These are phyloP conservation scores for Dactylonectria estremocensis DNA, from an alignment of 2,329 filamentous ascomycete genomes.

Conservation along the genomic window DNA sequence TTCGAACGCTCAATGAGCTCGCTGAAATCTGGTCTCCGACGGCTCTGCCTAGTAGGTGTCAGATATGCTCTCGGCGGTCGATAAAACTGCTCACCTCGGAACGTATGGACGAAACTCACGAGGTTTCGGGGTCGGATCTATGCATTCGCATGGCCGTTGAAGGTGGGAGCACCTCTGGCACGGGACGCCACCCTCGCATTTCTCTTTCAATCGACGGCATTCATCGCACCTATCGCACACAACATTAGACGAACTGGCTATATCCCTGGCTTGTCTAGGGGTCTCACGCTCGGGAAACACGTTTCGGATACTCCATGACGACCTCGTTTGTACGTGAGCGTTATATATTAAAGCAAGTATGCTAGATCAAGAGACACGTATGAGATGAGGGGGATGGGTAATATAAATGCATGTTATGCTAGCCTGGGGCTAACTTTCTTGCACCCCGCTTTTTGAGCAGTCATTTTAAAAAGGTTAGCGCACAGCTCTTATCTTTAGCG, in stretches of 20 bases:
- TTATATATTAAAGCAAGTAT: background rate
- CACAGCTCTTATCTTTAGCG: background rate
- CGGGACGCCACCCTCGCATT: slow-evolving; percentile 69
- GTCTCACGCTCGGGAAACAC: background rate
- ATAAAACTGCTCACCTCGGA: slow-evolving; percentile 4
- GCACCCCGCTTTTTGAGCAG: background rate
- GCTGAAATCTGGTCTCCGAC: background rate
- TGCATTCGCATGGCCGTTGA: slow-evolving; percentile 64
- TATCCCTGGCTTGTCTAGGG: background rate
- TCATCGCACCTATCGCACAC: slow-evolving; percentile 63
- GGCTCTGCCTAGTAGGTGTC: background rate
- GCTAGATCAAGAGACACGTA: background rate
- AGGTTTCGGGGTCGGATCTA: slow-evolving; percentile 14
- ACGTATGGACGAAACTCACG: slow-evolving; percentile 8
- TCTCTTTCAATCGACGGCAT: slow-evolving; percentile 69
- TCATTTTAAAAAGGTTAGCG: background rate
- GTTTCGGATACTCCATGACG: background rate
- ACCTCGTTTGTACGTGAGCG: background rate
- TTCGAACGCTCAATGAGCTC: slow-evolving; percentile 3
- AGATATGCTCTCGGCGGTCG: background rate
- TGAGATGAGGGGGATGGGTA: background rate
- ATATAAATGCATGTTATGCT: background rate
- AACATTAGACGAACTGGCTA: background rate
- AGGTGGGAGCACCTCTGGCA: slow-evolving; percentile 67
- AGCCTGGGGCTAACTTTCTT: background rate